A percentile compares a stretch with the other conserved stretches of the same genome.
phyloP scores from a whole-genome alignment of 805 yeast genomes.

The Blastobotrys muscicola region DNA sequence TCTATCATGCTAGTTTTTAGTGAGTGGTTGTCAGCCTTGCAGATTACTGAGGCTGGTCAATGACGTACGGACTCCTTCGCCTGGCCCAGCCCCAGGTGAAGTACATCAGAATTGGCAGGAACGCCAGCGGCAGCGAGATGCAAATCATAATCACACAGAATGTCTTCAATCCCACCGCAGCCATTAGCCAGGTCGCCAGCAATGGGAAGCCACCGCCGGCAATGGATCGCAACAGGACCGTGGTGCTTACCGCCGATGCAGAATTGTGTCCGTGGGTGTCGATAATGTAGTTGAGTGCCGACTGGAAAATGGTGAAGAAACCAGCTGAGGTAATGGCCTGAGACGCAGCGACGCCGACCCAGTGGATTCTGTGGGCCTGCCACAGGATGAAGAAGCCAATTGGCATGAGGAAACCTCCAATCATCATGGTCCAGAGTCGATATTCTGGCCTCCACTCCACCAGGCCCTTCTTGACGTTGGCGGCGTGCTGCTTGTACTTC shows the following conservation, averaged over 20 bases:
- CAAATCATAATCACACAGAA: neutral
- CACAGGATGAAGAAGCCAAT: constrained; percentile 9
- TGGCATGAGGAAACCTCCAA: constrained; percentile 10
- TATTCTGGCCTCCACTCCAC: constrained; percentile 10
- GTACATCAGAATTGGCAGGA: neutral
- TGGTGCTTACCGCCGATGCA: constrained; percentile 9
- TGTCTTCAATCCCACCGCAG: neutral
- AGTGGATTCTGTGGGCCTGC: constrained; percentile 2
- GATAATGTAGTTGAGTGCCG: constrained; percentile 11
- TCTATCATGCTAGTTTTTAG: neutral
- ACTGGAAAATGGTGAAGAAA: constrained; percentile 11
- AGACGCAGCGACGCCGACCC: constrained; percentile 3
- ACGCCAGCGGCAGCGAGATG: neutral
- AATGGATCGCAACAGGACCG: constrained; percentile 9
- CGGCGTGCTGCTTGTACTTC: constrained; percentile 6
- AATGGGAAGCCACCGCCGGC: constrained; percentile 11
- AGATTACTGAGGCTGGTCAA: neutral
- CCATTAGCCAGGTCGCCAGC: neutral
- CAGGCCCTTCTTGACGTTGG: constrained; percentile 1
- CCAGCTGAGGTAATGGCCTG: constrained; percentile 8
- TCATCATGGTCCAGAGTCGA: constrained; percentile 9
- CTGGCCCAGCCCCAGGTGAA: neutral
- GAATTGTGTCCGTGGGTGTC: constrained; percentile 10
- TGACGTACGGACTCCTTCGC: neutral
- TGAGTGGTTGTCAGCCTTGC: too few relatives aligned